Base-by-base conservation (phyloP, 2,329 filamentous ascomycete species). In the Didymella sp. region DNA sequence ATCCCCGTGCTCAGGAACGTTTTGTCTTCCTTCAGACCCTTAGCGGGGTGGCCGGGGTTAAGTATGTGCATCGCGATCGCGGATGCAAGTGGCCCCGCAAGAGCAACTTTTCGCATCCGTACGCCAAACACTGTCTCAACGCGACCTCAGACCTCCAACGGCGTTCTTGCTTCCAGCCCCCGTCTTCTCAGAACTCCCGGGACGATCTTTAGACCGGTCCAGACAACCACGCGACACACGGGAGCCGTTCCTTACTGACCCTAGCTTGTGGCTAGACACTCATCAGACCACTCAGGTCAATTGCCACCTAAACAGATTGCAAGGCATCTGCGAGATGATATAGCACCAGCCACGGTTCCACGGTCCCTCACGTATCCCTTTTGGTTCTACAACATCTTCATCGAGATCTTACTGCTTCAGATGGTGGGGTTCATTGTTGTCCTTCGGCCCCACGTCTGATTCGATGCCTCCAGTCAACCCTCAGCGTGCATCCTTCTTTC, bases 401-500 rank as follows among this genome's bases (percentile, higher is more conserved):
- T 44, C 43, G n/a, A 40, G 48, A 52, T 48, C 43, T 21, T 28
- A 43, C 28, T 22, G n/a, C 43, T 37, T 49, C 44, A 30, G 17
- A 51, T 51, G 48, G 54, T 52, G 54, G 44, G 28, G 47, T 24
- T 35, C 22, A 15, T 33, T 33, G 28, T 24, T 44, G 24, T 22
- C 15, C 19, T 12, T 33, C 21, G 48, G 44, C 19, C 28, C 13
- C n/a, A 27, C 35, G 37, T 17, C 24, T 49, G 48, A 52, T 57
- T 43, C 48, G 43, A 69, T 69, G 64, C 48, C 50, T 51, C 33
- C 46, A 24, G 38, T 22, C 30, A 46, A 46, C 45, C 33, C 37
- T 22, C 52, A 59, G 24, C 59, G 63, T 37, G 46, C 56, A 54
- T 56, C 58, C n/a, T 71, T 69, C 58, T 70, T 72, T 27, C 69